These are phyloP conservation scores for Rhizoclosmatium sp. DNA, from an alignment of 192 early-diverging fungal species.

Conservation along the genomic window DNA sequence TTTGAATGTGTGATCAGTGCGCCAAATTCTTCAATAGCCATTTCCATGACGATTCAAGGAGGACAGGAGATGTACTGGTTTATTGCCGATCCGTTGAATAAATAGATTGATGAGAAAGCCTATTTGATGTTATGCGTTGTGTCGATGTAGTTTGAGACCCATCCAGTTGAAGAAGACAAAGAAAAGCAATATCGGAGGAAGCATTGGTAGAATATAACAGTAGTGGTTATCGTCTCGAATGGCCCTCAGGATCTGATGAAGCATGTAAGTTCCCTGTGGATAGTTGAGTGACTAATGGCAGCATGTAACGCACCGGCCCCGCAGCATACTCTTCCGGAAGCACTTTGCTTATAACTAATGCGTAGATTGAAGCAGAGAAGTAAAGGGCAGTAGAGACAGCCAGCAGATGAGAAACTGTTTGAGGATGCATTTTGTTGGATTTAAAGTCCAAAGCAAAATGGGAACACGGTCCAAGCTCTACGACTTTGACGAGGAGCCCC, in stretches of 20 bases:
- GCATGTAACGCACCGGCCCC: neutral
- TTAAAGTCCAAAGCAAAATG: neutral
- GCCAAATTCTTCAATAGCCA: conserved; percentile 92
- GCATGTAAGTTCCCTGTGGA: too few relatives aligned
- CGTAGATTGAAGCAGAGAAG: conserved; percentile 9
- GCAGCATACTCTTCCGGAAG: neutral
- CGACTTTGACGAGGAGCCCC: neutral
- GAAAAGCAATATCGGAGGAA: conserved; percentile 76
- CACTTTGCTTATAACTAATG: conserved; percentile 24
- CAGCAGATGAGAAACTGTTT: neutral
- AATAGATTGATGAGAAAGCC: too few relatives aligned
- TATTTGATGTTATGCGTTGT: conserved; percentile 62
- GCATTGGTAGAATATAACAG: conserved; percentile 81
- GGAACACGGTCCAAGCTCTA: neutral
- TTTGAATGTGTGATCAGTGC: conserved; percentile 53
- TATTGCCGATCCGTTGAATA: conserved; percentile 48
- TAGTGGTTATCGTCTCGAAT: conserved; percentile 61
- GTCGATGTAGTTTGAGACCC: conserved; percentile 92
- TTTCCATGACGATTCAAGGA: conserved; percentile 80
- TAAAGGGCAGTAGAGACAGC: conserved; percentile 1
- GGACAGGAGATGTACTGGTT: conserved; percentile 84
- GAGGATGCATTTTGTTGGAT: too few relatives aligned
- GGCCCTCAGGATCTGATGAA: conserved; percentile 11
- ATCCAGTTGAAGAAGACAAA: conserved; percentile 93
- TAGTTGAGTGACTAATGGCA: neutral